Evolutionary conservation across 78 protist species (phyloP), one percentile per base, ranked within the genome.

Genomic region (Parvularia atlantis): DNA sequence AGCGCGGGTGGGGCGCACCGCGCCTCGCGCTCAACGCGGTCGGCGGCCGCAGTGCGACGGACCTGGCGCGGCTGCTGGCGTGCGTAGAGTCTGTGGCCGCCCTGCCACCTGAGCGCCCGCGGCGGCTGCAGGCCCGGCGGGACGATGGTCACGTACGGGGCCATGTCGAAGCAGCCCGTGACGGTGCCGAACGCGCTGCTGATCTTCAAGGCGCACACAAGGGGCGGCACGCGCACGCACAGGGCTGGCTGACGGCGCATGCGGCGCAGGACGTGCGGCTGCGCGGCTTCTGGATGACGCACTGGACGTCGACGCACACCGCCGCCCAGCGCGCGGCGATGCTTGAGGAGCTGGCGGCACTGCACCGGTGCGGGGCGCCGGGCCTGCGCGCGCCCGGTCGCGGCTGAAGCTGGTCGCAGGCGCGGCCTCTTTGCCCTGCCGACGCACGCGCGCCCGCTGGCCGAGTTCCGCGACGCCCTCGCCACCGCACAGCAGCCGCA

Each of bases 111-210:
- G n/a, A n/a, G n/a, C n/a, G n/a, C n/a, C n/a, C n/a, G n/a, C n/a
- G n/a, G n/a, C n/a, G n/a, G n/a, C n/a, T n/a, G n/a, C n/a, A n/a
- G n/a, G n/a, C n/a, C n/a, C n/a, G 41, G 66, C 39, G 90, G 88
- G 35, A 56, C 64, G 37, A 4, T 86, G 62, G 95, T 87, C 53
- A 91, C 95, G 53, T 91, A 91, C 60, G 95, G 95, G 9, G 88
- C 86, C 57, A 81, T 86, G 86, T 50, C 81, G 20, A 46, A 75
- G 37, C 56, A 74, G 39, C 88, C 92, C 7, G 77, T 84, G 30
- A 36, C 73, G 39, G 46, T 87, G 14, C 83, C 91, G 40, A 83
- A 88, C 2, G 26, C 69, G 11, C 74, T 61, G 52, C 44, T 84
- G 35, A 66, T 88, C 41, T 80, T 80, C 79, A 64, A 44, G 24